Base-by-base conservation (phyloP, 1,284 basidiomycete species). In the Meripilus lineatus region DNA sequence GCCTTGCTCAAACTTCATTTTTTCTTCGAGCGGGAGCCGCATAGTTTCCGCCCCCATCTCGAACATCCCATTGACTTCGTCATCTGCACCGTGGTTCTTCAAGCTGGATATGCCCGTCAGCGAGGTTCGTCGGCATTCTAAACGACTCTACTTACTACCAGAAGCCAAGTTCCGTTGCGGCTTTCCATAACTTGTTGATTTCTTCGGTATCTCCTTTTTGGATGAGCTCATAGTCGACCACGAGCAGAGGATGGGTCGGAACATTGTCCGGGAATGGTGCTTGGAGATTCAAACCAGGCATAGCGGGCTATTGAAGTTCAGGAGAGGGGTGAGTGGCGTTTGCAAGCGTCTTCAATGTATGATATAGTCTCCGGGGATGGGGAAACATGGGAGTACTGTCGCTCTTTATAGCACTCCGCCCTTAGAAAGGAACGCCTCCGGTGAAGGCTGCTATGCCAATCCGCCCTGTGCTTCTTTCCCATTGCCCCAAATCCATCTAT, bases 1-100 rank as follows among this genome's bases (percentile, higher is more conserved):
- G 24, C 65, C 66, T 39, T 66, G 66, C 44, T 66, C 64, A 47
- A 54, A 68, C 40, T 58, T 53, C 54, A 66, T 53, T 42, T 68
- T 64, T 44, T 68, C 66, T 21, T 61, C 62, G 6, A 62, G 37
- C 0, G 65, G 63, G 1, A 68, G 55, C 0, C 40, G 36, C 52
- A 69, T 63, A 1, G 62, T 65, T 45, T 61, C 59, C 10, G 55
- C 50, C 6, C 67, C 66, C 55, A 67, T 56, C 1, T 58, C 59
- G 41, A 67, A 66, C 61, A 68, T 65, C 7, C 48, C 53, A 22
- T 61, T 47, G 2, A 57, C 62, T 23, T 60, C 57, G 10, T 44
- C 53, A 17, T 66, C 61, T n/a, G 53, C 57, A 5, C 63, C 64
- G 42, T 67, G 63, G 46, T 67, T 66, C 56, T 66, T 65, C 30